Evolutionary conservation across 1,284 basidiomycete genomes (phyloP), one percentile per base, ranked within the genome.

Genomic region (Ceratobasidium sp.): DNA sequence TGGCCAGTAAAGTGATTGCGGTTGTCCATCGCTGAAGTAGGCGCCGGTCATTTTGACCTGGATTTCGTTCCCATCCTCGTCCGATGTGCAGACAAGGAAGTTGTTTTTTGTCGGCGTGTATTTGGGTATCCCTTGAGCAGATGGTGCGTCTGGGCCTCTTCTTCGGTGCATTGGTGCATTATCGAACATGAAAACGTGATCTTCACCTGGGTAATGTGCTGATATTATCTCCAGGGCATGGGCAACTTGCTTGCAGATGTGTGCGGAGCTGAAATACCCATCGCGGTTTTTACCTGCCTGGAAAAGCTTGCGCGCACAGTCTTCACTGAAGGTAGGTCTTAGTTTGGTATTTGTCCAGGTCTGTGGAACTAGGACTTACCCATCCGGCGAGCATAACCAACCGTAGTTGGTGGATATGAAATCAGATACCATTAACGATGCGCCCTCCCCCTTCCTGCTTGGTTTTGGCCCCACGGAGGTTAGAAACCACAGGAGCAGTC

Each of bases 151-250:
- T 1, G 77, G 65, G 7, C 84, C 82, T 10, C 81, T 81, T 78
- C 83, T 84, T 54, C 81, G 82, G 78, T 87, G 85, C 70, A 83
- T 84, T 1, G 85, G 83, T 2, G 85, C 84, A 80, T 87, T 87
- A 60, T 86, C 84, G 81, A 85, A 86, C 7, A 84, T 41, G 77
- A 85, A 85, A 4, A 85, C 80, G 8, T 81, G 84, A 18, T 80
- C 82, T 3, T 80, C 79, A 0, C 81, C 78, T 23, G 83, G 80
- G n/a, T 82, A 84, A 27, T 81, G 78, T 3, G 70, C 80, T 75
- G 85, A 82, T 66, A 86, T 83, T 67, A 86, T 82, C 70, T 85
- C 81, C 65, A 86, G 85, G 0, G 83, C 83, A 14, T 80, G 78
- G 14, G 82, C 80, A 33, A 82, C 81, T 62, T 86, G 83, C 33